Evolutionary conservation across 2,329 filamentous ascomycete genomes (phyloP).

Genomic region (Arthrobotrys sphaeroides): DNA sequence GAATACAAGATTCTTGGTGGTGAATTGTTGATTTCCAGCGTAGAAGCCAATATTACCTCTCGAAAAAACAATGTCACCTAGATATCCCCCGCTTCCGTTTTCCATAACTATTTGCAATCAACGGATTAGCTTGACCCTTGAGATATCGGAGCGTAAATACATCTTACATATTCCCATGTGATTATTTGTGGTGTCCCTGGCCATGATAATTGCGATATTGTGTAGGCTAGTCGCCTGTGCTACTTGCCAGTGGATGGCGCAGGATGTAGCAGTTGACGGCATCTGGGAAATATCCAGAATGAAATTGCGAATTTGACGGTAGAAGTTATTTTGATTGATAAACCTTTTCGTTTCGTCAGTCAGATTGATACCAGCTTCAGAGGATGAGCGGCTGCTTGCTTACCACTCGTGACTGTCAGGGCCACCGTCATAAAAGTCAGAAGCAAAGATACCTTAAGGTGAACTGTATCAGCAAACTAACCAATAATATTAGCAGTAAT

Average conservation of each 20-base stretch:
- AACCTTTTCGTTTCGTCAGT: no score
- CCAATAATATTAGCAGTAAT: no score
- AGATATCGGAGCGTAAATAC: background rate
- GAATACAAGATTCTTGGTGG: conserved; percentile 68
- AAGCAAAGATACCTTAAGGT: conserved; percentile 86
- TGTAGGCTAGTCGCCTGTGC: conserved; percentile 61
- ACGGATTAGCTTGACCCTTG: background rate
- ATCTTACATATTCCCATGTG: background rate
- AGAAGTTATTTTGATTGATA: conserved; percentile 63
- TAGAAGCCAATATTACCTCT: conserved; percentile 68
- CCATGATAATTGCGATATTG: conserved; percentile 63
- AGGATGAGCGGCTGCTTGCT: no score
- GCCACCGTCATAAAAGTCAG: conserved; percentile 75
- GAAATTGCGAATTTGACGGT: conserved; percentile 69
- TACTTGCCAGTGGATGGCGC: conserved; percentile 63
- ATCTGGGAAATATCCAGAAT: conserved; percentile 68
- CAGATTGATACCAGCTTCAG: no score
- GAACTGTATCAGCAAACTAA: no score
- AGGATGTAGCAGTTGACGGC: conserved; percentile 55
- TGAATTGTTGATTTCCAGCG: conserved; percentile 61
- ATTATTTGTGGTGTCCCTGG: background rate
- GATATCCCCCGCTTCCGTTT: conserved; percentile 60
- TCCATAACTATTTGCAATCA: conserved; percentile 66
- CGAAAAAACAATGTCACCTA: conserved; percentile 63
- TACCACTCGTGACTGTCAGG: conserved; percentile 53